Evolutionary conservation across 768 basidiomycete species (phyloP), one percentile per base, ranked within the genome.

Genomic region (Pluteus cervinus): DNA sequence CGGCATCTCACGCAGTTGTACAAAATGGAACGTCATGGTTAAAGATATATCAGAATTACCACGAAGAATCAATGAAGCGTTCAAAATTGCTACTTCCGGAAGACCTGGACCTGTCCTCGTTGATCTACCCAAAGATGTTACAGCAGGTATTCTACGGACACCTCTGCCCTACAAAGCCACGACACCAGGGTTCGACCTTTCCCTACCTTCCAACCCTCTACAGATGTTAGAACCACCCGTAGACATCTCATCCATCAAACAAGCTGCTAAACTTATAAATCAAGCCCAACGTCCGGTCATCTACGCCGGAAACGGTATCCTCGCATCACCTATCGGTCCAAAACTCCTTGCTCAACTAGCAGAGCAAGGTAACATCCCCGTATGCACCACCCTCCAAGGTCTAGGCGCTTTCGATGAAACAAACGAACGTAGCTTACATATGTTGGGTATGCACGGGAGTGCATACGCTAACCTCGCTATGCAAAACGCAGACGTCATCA

Each of bases 21-120:
- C 96, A 17, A 99, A 98, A 60, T 98, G 96, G 96, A 98, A 99
- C 56, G 94, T 99, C 43, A 94, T 98, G 92, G 89, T 98, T 36
- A 98, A 97, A 62, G 93, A 93, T 54, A 89, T 98, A 42, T 61
- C 86, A 9, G 96, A 98, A 61, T 73, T 98, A 3, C 96, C 96
- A 10, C 70, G 94, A 29, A 75, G 96, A 41, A 94, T 98, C 56
- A 98, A 97, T 56, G 96, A 99, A 60, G 96, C 96, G 0, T 98
- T 99, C 78, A 96, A 97, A 61, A 98, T 99, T 46, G 96, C 96
- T 10, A 93, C 90, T 1, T 88, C 91, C 5, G 96, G 96, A 1
- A 81, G 96, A 20, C 96, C 96, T 1, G 96, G 96, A 1, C 96
- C 96, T 34, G 96, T 98, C 33, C 81, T 99, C 43, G 93, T 99